These are phyloP conservation scores for Melanogaster broomeanus DNA, from an alignment of 768 basidiomycete species.

Conservation along the genomic window DNA sequence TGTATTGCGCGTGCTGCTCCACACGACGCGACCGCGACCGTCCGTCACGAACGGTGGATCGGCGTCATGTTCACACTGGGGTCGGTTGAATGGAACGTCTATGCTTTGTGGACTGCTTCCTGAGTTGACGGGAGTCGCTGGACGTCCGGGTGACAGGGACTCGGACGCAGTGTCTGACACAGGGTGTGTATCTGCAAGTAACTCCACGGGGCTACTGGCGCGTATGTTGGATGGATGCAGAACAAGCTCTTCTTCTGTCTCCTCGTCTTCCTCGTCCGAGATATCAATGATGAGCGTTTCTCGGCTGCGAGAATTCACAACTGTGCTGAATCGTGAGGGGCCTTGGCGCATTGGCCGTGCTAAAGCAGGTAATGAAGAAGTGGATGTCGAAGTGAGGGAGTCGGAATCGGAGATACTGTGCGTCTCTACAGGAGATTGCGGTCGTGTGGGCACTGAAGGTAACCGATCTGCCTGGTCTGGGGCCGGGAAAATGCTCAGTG, in stretches of 20 bases:
- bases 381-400: background rate
- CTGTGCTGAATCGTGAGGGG: slow-evolving; percentile 28
- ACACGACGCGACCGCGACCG: slow-evolving; percentile 62
- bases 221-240: background rate
- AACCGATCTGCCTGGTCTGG: background rate
- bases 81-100: slow-evolving; percentile 8
- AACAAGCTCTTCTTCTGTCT: slow-evolving; percentile 11
- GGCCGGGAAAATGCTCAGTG: background rate
- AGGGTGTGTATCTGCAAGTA: background rate
- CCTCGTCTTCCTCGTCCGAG: slow-evolving; percentile 30
- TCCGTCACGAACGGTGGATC: slow-evolving; percentile 64
- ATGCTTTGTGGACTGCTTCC: background rate
- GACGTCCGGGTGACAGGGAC: slow-evolving; percentile 1
- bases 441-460: background rate
- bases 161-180: background rate
- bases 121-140: slow-evolving; percentile 1
- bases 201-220: background rate
- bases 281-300: slow-evolving; percentile 34
- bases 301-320: slow-evolving; percentile 19
- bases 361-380: background rate
- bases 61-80: slow-evolving; percentile 32
- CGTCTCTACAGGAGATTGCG: slow-evolving; percentile 10
- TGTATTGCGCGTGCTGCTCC: slow-evolving; percentile 33
- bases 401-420: background rate
- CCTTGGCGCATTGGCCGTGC: slow-evolving; percentile 3